Conservation (phyloP, 176 grass and related monocot genomes). For the Secale cereale region DNA sequence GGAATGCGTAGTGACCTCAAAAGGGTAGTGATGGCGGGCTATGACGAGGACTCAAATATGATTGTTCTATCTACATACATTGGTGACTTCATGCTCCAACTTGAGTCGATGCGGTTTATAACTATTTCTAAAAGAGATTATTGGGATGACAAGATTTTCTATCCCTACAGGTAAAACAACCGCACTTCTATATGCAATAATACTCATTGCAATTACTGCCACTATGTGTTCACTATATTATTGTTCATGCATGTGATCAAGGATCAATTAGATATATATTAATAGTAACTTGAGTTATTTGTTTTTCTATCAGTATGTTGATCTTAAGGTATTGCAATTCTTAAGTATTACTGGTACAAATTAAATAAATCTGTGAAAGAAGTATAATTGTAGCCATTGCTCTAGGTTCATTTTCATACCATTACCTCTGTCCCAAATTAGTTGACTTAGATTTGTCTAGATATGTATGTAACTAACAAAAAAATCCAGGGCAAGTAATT, state of each 20-base stretch:
- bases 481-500: no score
- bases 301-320: background rate
- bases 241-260: background rate
- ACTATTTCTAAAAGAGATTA: background rate
- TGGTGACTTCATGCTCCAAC: background rate
- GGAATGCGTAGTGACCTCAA: background rate
- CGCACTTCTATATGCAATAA: background rate
- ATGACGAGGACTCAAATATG: background rate
- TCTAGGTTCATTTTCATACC: no score
- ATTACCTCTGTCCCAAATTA: no score
- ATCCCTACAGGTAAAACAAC: background rate
- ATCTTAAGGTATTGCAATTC: background rate
- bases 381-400: no score
- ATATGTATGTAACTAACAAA: no score
- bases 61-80: background rate
- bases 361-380: no score
- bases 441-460: no score
- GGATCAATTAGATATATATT: background rate
- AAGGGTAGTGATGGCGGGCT: background rate
- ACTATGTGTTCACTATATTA: background rate
- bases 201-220: background rate
- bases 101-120: background rate
- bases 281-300: background rate
- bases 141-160: background rate
- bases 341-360: no score